Percentiles rank a stretch among this genome's conserved stretches.
phyloP scores from a whole-genome alignment of 1,139 yeast genomes.

The Magnusiomyces ingens region DNA sequence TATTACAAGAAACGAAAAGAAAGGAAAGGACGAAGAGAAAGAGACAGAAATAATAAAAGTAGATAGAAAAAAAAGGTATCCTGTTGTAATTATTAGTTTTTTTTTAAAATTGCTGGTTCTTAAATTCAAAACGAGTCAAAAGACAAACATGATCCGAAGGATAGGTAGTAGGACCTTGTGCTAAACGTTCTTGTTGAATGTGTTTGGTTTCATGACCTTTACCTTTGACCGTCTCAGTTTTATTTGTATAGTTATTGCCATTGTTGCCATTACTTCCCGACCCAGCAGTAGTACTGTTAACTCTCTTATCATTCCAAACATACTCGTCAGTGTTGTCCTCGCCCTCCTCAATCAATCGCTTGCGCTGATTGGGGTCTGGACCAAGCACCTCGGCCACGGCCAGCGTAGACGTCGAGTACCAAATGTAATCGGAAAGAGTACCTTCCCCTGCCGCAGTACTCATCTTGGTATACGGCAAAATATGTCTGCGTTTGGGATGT shows the following conservation, averaged over 20 bases:
- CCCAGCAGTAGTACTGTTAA: not conserved
- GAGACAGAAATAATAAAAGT: too few relatives aligned
- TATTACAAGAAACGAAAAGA: not conserved
- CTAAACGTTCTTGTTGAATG: not conserved
- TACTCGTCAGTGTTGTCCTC: too few relatives aligned
- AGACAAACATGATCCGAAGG: slow-evolving; percentile 7
- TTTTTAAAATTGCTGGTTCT: not conserved
- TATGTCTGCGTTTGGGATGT: not conserved
- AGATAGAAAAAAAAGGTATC: too few relatives aligned
- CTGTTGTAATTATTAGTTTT: too few relatives aligned
- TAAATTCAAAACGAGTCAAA: slow-evolving; percentile 1
- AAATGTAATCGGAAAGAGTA: slow-evolving; percentile 6
- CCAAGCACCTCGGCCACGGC: slow-evolving; percentile 7
- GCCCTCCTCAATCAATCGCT: not conserved
- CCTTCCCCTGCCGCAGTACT: not conserved
- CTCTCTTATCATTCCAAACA: too few relatives aligned
- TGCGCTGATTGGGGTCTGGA: not conserved
- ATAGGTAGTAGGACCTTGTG: not conserved
- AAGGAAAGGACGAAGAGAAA: not conserved
- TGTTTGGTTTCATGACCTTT: too few relatives aligned
- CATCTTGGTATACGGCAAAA: slow-evolving; percentile 3
- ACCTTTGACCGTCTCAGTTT: too few relatives aligned
- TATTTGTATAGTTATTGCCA: not conserved
- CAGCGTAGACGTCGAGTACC: slow-evolving; percentile 5
- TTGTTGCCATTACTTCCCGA: not conserved